A percentile compares a stretch with the other conserved stretches of the same genome.
phyloP scores from a whole-genome alignment of 2,329 filamentous ascomycete genomes.

The Ambrosiella beaveri region DNA sequence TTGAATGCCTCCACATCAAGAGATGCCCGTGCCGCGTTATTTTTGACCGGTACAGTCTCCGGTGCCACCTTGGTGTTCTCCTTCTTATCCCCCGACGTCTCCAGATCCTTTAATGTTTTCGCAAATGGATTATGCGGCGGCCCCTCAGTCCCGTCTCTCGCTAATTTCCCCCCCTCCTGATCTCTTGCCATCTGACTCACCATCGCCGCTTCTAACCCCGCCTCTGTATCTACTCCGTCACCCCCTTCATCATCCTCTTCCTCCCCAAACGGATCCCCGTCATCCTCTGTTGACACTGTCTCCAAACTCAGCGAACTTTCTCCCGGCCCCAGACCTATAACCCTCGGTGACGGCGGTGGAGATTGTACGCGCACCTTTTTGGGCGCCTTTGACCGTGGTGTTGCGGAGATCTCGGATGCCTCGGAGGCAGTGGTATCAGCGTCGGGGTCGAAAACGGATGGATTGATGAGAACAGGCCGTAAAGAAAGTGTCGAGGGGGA shows the following conservation, averaged over 20 bases:
- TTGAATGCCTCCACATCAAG: conserved; percentile 62
- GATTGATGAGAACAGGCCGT: neutral
- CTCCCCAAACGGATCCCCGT: conserved; percentile 7
- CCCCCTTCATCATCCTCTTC: conserved; percentile 19
- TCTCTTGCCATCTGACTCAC: no score
- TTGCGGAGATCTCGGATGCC: conserved; percentile 2
- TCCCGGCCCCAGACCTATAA: neutral
- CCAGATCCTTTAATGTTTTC: conserved; percentile 35
- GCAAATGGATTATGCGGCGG: conserved; percentile 31
- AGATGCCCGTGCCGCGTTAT: conserved; percentile 5
- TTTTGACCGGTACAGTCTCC: neutral
- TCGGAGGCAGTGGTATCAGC: conserved; percentile 6
- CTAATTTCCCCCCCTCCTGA: no score
- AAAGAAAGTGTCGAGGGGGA: conserved; percentile 8
- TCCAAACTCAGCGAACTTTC: neutral
- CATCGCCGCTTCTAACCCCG: no score
- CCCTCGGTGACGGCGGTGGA: conserved; percentile 38
- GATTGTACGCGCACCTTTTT: conserved; percentile 54
- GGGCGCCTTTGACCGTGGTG: conserved; percentile 29
- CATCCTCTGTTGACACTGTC: neutral
- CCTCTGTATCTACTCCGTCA: no score
- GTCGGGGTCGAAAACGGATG: conserved; percentile 9
- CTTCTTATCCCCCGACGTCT: conserved; percentile 15
- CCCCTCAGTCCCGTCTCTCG: no score
- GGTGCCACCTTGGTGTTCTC: conserved; percentile 11